Conservation (phyloP, 2,329 filamentous ascomycete species). For the Colletotrichum costaricense region DNA sequence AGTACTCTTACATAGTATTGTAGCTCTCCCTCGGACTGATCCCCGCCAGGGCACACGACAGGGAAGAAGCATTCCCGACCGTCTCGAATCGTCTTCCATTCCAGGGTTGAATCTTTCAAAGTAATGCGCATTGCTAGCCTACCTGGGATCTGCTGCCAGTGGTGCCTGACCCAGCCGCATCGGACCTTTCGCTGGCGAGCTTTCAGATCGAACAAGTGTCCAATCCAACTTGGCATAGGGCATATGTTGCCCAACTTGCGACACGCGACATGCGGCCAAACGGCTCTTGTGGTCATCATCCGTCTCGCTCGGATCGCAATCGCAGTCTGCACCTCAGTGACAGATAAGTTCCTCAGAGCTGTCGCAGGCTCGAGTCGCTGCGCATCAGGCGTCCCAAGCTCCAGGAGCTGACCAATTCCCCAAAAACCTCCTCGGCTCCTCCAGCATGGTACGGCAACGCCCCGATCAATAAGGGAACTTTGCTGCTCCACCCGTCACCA, state of each 20-base stretch:
- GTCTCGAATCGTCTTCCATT: constrained; percentile 32
- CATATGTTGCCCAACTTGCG: constrained; percentile 5
- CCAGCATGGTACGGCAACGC: neutral
- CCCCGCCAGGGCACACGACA: constrained; percentile 20
- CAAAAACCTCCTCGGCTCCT: neutral
- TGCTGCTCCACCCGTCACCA: constrained; percentile 9
- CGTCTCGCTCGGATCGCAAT: constrained; percentile 15
- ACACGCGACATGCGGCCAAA: constrained; percentile 14
- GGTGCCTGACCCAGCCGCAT: constrained; percentile 21
- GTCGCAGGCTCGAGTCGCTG: constrained; percentile 11
- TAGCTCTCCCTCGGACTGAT: constrained; percentile 22
- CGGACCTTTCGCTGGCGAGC: constrained; percentile 8
- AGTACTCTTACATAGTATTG: neutral
- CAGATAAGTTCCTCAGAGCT: constrained; percentile 6
- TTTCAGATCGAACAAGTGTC: neutral
- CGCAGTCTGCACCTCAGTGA: constrained; percentile 30
- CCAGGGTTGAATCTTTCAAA: constrained; percentile 29
- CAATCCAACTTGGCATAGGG: constrained; percentile 1
- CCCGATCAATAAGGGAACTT: constrained; percentile 20
- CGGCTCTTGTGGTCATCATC: neutral
- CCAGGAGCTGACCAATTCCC: constrained; percentile 2
- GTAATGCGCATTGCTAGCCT: constrained; percentile 31
- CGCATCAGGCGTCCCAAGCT: constrained; percentile 32
- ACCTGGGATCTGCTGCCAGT: constrained; percentile 11
- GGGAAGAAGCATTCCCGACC: constrained; percentile 32